Percentiles rank a stretch among this genome's conserved stretches.
Conservation (phyloP, 805 yeast species). For the Blastobotrys chiropterorum region DNA sequence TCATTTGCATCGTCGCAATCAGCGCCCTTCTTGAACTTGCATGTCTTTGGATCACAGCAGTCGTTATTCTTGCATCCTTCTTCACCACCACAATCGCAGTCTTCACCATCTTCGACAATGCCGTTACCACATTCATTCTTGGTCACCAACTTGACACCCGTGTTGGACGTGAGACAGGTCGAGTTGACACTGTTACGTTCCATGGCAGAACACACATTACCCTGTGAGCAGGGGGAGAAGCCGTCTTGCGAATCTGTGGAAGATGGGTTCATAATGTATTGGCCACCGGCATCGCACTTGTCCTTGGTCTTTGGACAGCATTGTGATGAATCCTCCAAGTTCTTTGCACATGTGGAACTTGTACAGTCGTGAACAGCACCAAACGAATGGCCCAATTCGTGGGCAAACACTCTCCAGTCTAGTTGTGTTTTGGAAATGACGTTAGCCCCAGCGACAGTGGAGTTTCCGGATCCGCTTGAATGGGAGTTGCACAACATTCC, state of each 20-base stretch:
- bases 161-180: conserved; percentile 27
- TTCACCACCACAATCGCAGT: conserved; percentile 35
- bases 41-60: conserved; percentile 31
- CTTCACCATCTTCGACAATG: conserved; percentile 36
- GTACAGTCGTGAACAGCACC: conserved; percentile 39
- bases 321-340: conserved; percentile 20
- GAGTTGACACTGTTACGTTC: conserved; percentile 25
- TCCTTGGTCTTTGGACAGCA: conserved; percentile 31
- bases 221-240: conserved; percentile 31
- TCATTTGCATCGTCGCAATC: conserved; percentile 31
- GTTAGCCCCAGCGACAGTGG: conserved; percentile 27
- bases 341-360: conserved; percentile 28
- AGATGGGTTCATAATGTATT: conserved; percentile 34
- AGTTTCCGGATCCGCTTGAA: conserved; percentile 14
- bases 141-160: conserved; percentile 26
- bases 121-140: conserved; percentile 34
- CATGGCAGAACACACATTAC: conserved; percentile 31
- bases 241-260: conserved; percentile 24
- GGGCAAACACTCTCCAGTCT: conserved; percentile 35
- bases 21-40: conserved; percentile 26
- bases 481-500: conserved; percentile 29
- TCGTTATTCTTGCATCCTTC: conserved; percentile 28
- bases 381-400: conserved; percentile 35
- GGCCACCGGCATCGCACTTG: conserved; percentile 30
- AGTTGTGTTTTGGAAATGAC: conserved; percentile 29